Conservation (phyloP, 2,329 filamentous ascomycete species). For the Anthostomella pinea region DNA sequence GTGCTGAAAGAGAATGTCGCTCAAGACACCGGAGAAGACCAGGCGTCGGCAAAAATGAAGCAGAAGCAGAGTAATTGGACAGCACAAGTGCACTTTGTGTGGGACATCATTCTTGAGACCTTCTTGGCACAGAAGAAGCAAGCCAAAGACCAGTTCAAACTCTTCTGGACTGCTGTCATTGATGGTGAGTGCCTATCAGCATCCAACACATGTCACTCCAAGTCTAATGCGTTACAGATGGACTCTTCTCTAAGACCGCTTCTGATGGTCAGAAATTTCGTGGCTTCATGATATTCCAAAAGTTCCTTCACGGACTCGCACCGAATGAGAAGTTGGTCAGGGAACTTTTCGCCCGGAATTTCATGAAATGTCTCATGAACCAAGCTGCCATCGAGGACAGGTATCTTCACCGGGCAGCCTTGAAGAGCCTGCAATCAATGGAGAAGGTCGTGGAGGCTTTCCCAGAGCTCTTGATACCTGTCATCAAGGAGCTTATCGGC, state of each 20-base stretch:
- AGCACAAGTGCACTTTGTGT: constrained; percentile 80
- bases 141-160: constrained; percentile 54
- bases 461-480: constrained; percentile 54
- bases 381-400: constrained; percentile 75
- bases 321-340: constrained; percentile 47
- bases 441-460: constrained; percentile 62
- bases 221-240: constrained; percentile 50
- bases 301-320: constrained; percentile 58
- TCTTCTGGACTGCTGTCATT: constrained; percentile 84
- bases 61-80: constrained; percentile 75
- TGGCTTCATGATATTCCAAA: constrained; percentile 84
- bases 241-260: constrained; percentile 76
- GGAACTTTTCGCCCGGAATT: constrained; percentile 75
- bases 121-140: constrained; percentile 41
- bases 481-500: constrained; percentile 67
- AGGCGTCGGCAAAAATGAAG: constrained; percentile 46
- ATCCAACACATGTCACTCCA: background rate
- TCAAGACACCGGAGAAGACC: constrained; percentile 46
- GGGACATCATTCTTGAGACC: constrained; percentile 71
- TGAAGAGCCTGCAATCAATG: constrained; percentile 71
- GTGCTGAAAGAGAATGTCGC: constrained; percentile 74
- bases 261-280: constrained; percentile 89
- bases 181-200: constrained; percentile 62
- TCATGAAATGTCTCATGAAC: constrained; percentile 79
- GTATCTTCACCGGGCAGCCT: constrained; percentile 75